Conservation (phyloP, 2,329 filamentous ascomycete species). For the Trichoderma harzianum region DNA sequence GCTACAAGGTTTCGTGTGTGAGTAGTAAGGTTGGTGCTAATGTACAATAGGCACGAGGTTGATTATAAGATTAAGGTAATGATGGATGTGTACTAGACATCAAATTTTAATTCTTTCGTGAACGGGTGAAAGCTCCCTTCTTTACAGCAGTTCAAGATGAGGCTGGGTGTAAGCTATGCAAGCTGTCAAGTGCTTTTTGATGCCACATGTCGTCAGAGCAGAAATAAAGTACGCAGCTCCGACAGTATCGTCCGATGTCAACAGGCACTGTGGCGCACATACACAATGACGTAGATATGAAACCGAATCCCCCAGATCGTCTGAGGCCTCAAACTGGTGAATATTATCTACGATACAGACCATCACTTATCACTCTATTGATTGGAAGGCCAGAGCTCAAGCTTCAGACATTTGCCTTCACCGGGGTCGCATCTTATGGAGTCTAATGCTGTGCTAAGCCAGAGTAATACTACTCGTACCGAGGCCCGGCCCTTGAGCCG, state of each 20-base stretch:
- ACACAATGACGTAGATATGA: conserved; percentile 12
- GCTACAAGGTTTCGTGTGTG: background rate
- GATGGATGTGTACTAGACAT: background rate
- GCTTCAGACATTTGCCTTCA: background rate
- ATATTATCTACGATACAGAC: background rate
- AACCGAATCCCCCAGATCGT: background rate
- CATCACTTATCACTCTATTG: background rate
- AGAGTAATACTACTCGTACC: conserved; percentile 5
- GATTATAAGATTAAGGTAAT: background rate
- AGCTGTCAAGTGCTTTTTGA: too few relatives aligned
- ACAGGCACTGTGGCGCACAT: conserved; percentile 1
- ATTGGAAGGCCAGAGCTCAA: background rate
- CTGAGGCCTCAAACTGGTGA: background rate
- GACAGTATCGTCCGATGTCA: background rate
- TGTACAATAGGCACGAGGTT: background rate
- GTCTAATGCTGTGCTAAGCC: background rate
- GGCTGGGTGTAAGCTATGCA: background rate
- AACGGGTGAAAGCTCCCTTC: background rate
- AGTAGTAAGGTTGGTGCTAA: background rate
- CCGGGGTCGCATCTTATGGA: background rate
- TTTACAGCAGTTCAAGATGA: background rate
- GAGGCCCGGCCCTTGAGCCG: conserved; percentile 9
- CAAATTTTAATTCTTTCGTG: background rate
- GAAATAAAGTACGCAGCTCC: background rate
- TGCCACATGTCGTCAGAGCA: background rate